Conservation (phyloP, 305 asterid genomes). For the Rubia occidens region DNA sequence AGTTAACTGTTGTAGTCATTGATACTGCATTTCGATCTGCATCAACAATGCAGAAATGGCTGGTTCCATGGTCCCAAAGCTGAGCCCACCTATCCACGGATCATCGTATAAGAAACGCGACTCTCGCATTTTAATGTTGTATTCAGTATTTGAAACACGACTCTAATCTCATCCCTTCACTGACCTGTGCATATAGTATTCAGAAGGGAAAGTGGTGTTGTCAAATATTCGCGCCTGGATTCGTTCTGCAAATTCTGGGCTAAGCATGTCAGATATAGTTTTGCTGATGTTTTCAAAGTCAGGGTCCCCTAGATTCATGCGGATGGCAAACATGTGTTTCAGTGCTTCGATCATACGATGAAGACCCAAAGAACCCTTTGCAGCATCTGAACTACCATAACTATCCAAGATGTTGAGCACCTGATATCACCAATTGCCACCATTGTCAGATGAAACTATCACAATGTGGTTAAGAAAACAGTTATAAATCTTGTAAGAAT, state of each 20-base stretch:
- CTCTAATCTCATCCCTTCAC: background rate
- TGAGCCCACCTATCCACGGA: constrained; percentile 52
- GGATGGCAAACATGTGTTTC: constrained; percentile 71
- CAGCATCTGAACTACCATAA: constrained; percentile 38
- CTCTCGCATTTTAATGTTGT: background rate
- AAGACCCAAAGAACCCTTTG: constrained; percentile 52
- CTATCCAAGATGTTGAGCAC: constrained; percentile 54
- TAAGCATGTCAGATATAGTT: constrained; percentile 60
- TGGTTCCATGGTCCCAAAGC: constrained; percentile 73
- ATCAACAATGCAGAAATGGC: constrained; percentile 80
- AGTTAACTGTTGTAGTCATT: constrained; percentile 75
- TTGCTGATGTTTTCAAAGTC: constrained; percentile 38
- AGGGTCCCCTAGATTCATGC: constrained; percentile 83
- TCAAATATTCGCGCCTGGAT: constrained; percentile 51
- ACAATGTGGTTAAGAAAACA: background rate
- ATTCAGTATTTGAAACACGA: background rate
- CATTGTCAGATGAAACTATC: background rate
- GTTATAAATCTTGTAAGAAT: background rate
- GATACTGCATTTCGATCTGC: constrained; percentile 76
- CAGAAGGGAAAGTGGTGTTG: constrained; percentile 85
- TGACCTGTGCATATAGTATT: constrained; percentile 38
- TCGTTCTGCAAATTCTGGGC: constrained; percentile 53
- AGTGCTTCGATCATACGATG: constrained; percentile 76
- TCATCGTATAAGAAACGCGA: background rate
- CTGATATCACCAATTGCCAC: constrained; percentile 27